Base-by-base conservation (phyloP, 225 moss, liverwort and hornwort species). In the Lunularia cruciata region DNA sequence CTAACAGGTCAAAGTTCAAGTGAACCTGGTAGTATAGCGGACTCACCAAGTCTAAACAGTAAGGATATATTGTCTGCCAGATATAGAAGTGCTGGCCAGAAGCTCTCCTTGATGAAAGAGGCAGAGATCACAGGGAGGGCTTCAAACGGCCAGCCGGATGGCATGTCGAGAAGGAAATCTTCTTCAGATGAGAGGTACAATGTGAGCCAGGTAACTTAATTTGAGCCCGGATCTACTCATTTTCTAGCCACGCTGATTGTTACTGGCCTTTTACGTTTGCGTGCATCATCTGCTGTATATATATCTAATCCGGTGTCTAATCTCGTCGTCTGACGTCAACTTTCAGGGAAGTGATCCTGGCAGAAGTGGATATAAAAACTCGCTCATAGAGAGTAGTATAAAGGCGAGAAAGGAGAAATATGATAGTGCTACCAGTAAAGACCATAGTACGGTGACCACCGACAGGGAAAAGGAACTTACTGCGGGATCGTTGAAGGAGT, bases 401-500 rank as follows among this genome's bases (percentile, higher is more conserved):
- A 55, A 38, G 34, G n/a, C 51, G 1, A 62, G 63, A 68, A 26
- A 12, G 0, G 1, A 47, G 16, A 38, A 28, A 23, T 27, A 49
- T 69, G 75, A 75, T 34, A 68, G 61, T 63, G 10, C 32, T 1
- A 47, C 61, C 27, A 72, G 31, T 60, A 3, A 57, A 35, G 63
- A 25, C 47, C 15, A 15, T 13, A 81, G 13, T 68, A 60, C 46
- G 3, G 19, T 39, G 7, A 70, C 10, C 57, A 74, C 45, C 0
- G 22, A 72, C 46, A 68, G 39, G 38, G 32, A 70, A 1, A 73
- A 75, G 74, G 83, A 85, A 18, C 5, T 38, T 0, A 67, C 68
- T 15, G 5, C 72, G 43, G 8, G 40, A 26, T 55, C 76, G 20
- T 30, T 52, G 53, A 74, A 1, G 54, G 71, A 83, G 30, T 54